These are phyloP conservation scores for Hypoxylon sp. DNA, from an alignment of 2,329 filamentous ascomycete species.

Conservation along the genomic window DNA sequence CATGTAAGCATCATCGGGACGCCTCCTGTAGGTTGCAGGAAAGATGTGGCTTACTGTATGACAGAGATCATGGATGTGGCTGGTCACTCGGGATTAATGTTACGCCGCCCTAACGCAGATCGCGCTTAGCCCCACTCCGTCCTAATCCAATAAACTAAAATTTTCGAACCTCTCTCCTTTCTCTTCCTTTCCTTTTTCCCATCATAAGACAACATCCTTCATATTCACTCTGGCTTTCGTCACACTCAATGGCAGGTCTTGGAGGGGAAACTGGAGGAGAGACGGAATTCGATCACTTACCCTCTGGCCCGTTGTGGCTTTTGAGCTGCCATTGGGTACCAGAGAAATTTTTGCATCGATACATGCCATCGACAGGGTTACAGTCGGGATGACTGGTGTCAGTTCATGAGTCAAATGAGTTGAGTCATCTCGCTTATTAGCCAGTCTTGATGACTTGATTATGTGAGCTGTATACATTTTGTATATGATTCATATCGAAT, in stretches of 20 bases:
- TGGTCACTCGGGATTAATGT: slow-evolving; percentile 31
- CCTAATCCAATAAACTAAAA: slow-evolving; percentile 28
- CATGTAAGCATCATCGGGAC: slow-evolving; percentile 8
- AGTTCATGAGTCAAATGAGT: slow-evolving; percentile 6
- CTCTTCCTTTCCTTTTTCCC: slow-evolving; percentile 51
- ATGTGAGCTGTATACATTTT: neutral
- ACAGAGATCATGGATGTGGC: slow-evolving; percentile 9
- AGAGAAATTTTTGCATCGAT: slow-evolving; percentile 58
- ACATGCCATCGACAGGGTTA: slow-evolving; percentile 45
- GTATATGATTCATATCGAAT: neutral
- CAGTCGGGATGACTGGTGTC: neutral
- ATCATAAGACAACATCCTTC: slow-evolving; percentile 66
- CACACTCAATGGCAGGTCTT: slow-evolving; percentile 69
- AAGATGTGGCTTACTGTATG: slow-evolving; percentile 13
- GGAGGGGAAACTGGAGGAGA: slow-evolving; percentile 80
- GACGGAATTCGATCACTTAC: slow-evolving; percentile 71
- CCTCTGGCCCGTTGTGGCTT: slow-evolving; percentile 63
- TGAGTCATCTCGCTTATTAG: neutral
- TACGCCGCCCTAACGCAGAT: slow-evolving; percentile 25
- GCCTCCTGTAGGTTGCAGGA: slow-evolving; percentile 19
- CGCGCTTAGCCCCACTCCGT: slow-evolving; percentile 18
- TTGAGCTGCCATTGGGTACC: slow-evolving; percentile 53
- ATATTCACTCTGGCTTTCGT: slow-evolving; percentile 78
- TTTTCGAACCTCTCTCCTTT: slow-evolving; percentile 19
- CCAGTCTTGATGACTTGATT: neutral